Evolutionary conservation across 306 rosid species (phyloP), one percentile per base, ranked within the genome.

Genomic region (Quercus wislizeni): DNA sequence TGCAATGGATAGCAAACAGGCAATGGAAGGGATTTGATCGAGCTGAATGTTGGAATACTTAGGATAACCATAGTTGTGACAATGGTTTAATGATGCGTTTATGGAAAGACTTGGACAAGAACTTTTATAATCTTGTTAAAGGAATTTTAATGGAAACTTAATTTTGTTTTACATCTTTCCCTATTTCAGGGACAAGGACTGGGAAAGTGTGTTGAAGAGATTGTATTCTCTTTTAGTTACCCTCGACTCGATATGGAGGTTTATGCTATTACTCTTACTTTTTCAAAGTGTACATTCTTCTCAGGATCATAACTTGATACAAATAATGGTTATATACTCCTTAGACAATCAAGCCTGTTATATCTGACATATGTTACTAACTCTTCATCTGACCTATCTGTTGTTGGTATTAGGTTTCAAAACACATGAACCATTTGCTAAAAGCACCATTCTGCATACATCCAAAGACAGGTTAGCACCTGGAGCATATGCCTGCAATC

Each of bases 211-310:
- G 87, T 94, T 58, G 97, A 92, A 83, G 99, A 94, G 88, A 91
- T 94, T 69, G 95, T 92, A 69, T 94, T 94, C 85, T 91, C 82
- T 80, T 90, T 76, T 86, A 90, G 97, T 76, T 94, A 90, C 78
- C 99, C 97, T 49, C 83, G 99, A 85, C 97, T 94, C 38, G 97
- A 94, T 76, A 90, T 89, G 95, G 97, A 91, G 99, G 99, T 92
- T 69, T 51, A 86, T 74, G 72, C 54, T 41, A 63, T 49, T 55
- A 38, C 20, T 17, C 61, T 43, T 10, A 49, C 64, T 46, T 28
- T 78, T 82, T 82, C 77, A 15, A 52, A 38, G 51, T 59, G 41
- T 74, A 55, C 69, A 69, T 51, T 56, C 28, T 56, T 68, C 54
- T 75, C 31, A 38, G 49, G 71, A n/a, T 75, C 57, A 23, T 35